Percentiles rank a stretch among this genome's conserved stretches.
Evolutionary conservation across 305 asterid genomes (phyloP).

Genomic region (Solanum aculeatissimum): DNA sequence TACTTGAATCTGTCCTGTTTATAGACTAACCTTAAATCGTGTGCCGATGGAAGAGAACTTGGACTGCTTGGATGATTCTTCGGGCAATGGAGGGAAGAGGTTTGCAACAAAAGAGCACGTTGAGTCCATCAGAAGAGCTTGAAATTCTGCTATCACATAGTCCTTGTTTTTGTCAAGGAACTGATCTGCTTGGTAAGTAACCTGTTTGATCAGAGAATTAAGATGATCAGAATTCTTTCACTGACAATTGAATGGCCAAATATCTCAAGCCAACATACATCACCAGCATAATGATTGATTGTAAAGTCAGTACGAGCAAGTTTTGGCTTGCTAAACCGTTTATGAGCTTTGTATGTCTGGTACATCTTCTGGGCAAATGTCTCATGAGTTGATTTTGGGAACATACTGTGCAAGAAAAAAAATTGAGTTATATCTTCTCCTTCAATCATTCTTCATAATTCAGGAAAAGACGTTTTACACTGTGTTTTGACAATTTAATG

Average conservation of each 20-base stretch:
- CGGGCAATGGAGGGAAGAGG: constrained; percentile 70
- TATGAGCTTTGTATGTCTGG: constrained; percentile 83
- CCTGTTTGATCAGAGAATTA: constrained; percentile 40
- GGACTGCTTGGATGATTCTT: constrained; percentile 81
- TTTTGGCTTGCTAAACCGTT: constrained; percentile 95
- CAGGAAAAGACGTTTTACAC: neutral
- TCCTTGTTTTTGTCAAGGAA: constrained; percentile 98
- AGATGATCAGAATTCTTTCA: constrained; percentile 6
- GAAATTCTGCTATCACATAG: constrained; percentile 90
- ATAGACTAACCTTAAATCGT: constrained; percentile 67
- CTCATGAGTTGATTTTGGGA: constrained; percentile 96
- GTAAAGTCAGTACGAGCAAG: constrained; percentile 87
- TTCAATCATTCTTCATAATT: neutral
- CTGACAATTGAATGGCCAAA: constrained; percentile 2
- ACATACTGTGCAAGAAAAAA: constrained; percentile 67
- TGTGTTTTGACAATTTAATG: constrained; percentile 2
- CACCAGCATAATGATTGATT: constrained; percentile 94
- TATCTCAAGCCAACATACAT: constrained; percentile 37
- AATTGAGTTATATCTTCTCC: constrained; percentile 9
- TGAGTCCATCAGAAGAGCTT: constrained; percentile 76
- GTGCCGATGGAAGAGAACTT: constrained; percentile 92
- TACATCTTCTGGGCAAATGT: constrained; percentile 97
- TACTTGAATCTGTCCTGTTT: neutral
- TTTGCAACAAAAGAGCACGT: constrained; percentile 63
- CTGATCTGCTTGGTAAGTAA: constrained; percentile 84